Evolutionary conservation across 2,329 filamentous ascomycete species (phyloP).

Genomic region (Coniochaeta ligniaria): DNA sequence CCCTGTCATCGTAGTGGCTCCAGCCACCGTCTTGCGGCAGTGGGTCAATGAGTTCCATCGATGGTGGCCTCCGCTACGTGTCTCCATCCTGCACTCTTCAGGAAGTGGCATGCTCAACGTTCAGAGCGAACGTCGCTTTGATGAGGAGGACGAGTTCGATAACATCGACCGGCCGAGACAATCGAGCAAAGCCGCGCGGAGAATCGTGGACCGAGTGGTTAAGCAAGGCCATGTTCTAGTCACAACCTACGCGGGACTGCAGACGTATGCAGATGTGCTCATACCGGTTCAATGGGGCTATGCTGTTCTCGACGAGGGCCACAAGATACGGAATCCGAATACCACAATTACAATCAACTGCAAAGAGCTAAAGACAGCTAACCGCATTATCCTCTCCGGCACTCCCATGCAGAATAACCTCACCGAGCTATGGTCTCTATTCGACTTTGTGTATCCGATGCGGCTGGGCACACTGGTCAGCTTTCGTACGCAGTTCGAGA

Average conservation of each 20-base stretch:
- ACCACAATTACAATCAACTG: constrained; percentile 90
- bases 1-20: constrained; percentile 86
- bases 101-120: constrained; percentile 94
- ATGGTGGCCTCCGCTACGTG: constrained; percentile 98
- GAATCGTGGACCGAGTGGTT: constrained; percentile 75
- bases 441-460: constrained; percentile 98
- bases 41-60: constrained; percentile 98
- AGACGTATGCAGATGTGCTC: constrained; percentile 79
- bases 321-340: constrained; percentile 96
- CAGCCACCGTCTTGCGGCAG: constrained; percentile 89
- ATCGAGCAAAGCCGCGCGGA: constrained; percentile 63
- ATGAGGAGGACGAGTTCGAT: constrained; percentile 47
- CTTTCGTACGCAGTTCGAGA: constrained; percentile 86
- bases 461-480: constrained; percentile 84
- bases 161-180: constrained; percentile 35
- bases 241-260: constrained; percentile 92
- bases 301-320: constrained; percentile 90
- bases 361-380: constrained; percentile 85
- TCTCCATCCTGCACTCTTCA: constrained; percentile 90
- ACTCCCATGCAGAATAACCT: constrained; percentile 98
- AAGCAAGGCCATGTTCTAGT: constrained; percentile 86
- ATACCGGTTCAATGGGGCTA: constrained; percentile 86
- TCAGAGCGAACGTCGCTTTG: constrained; percentile 49
- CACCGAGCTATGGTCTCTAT: constrained; percentile 90
- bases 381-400: constrained; percentile 87